These are phyloP conservation scores for Cucumis hystrix DNA, from an alignment of 306 rosid genomes.

Conservation along the genomic window DNA sequence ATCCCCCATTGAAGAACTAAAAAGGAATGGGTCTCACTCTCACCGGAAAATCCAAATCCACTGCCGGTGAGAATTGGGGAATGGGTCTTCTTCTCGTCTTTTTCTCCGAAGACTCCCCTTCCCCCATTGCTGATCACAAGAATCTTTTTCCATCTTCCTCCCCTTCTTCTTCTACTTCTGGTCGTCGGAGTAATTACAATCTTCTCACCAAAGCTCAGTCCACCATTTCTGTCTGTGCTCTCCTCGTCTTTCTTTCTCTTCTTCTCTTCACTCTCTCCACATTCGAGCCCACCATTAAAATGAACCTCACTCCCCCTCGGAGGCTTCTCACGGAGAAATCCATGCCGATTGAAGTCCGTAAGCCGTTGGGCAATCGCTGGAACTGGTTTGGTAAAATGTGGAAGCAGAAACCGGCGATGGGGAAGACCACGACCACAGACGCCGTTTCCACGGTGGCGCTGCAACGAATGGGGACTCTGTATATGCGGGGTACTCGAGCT, in stretches of 20 bases:
- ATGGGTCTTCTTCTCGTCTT: constrained; percentile 62
- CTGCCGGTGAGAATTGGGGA: constrained; percentile 22
- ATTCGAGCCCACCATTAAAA: constrained; percentile 34
- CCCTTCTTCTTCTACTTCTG: constrained; percentile 12
- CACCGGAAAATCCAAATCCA: constrained; percentile 20
- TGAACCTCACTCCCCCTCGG: constrained; percentile 12
- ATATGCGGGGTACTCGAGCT: constrained; percentile 56
- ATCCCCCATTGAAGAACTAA: not conserved
- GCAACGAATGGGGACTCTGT: constrained; percentile 66
- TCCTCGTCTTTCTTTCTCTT: constrained; percentile 59
- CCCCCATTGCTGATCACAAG: constrained; percentile 22
- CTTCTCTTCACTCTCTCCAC: constrained; percentile 82
- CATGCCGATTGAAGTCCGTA: not conserved
- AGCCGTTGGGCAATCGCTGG: not conserved
- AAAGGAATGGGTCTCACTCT: constrained; percentile 13
- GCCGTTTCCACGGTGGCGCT: constrained; percentile 21
- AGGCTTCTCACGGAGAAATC: constrained; percentile 19
- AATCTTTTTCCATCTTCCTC: constrained; percentile 10
- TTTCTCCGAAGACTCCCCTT: constrained; percentile 37
- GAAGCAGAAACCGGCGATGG: constrained; percentile 8
- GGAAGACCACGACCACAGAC: not conserved
- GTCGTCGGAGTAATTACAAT: constrained; percentile 17
- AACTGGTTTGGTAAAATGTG: constrained; percentile 18
- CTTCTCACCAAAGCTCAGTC: constrained; percentile 51
- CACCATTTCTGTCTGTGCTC: constrained; percentile 62